A percentile compares a stretch with the other conserved stretches of the same genome.
Evolutionary conservation across 352 stramenopile genomes (phyloP).

Genomic region (Phytophthora macrochlamydospora): DNA sequence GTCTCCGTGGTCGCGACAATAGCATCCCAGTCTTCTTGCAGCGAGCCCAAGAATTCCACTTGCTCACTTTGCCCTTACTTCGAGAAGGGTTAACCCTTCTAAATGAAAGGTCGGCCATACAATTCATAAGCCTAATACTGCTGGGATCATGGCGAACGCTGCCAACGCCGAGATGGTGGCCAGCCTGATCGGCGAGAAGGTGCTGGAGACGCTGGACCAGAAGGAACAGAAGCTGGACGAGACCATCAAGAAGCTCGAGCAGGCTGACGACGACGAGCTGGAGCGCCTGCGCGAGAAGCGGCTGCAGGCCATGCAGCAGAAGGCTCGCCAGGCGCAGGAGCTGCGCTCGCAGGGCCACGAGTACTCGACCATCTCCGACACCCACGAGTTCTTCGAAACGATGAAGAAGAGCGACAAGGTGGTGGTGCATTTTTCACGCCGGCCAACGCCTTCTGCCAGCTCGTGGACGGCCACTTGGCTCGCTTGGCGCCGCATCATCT

Average conservation of each 20-base stretch:
- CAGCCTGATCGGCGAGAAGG: conserved; percentile 83
- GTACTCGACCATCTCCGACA: conserved; percentile 91
- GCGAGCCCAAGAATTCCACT: background rate
- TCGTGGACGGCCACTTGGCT: conserved; percentile 93
- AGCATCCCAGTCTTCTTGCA: conserved; percentile 4
- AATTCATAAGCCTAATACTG: conserved; percentile 3
- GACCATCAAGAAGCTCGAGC: conserved; percentile 84
- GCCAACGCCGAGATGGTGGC: conserved; percentile 80
- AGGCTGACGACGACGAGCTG: conserved; percentile 89
- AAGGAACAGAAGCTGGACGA: conserved; percentile 86
- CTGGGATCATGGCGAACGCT: conserved; percentile 51
- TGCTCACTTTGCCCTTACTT: background rate
- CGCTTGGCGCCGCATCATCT: conserved; percentile 92
- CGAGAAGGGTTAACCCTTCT: too few relatives aligned
- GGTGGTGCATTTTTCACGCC: conserved; percentile 97
- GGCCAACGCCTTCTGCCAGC: conserved; percentile 92
- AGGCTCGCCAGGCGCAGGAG: conserved; percentile 72
- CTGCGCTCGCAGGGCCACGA: conserved; percentile 81
- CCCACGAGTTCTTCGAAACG: conserved; percentile 95
- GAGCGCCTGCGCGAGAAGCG: conserved; percentile 87
- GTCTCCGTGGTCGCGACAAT: background rate
- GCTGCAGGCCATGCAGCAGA: conserved; percentile 75
- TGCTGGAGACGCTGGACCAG: conserved; percentile 88
- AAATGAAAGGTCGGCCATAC: conserved; percentile 10
- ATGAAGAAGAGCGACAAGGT: conserved; percentile 92